A percentile compares a stretch with the other conserved stretches of the same genome.
These are phyloP conservation scores for Rhodomyrtus tomentosa DNA, from an alignment of 345 rosid genomes.

Conservation along the genomic window DNA sequence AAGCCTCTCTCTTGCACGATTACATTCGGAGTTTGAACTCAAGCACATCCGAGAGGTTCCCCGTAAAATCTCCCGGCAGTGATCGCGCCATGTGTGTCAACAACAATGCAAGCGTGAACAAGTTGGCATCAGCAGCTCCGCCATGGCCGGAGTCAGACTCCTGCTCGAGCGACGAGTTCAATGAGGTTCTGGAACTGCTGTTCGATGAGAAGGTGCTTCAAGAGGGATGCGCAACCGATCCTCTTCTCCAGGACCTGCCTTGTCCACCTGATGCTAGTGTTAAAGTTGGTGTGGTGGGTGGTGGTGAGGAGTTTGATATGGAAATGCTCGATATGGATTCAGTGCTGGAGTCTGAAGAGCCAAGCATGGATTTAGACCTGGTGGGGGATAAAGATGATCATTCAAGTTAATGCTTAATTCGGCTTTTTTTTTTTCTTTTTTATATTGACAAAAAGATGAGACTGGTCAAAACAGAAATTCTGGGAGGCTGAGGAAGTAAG, in stretches of 20 bases:
- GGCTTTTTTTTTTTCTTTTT: not conserved
- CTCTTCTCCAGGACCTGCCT: slow-evolving; percentile 55
- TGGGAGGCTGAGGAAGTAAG: not conserved
- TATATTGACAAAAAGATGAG: not conserved
- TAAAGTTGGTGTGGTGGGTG: slow-evolving; percentile 5
- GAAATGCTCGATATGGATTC: slow-evolving; percentile 4
- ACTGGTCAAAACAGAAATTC: not conserved
- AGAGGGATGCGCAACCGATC: slow-evolving; percentile 54
- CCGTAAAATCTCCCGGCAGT: slow-evolving; percentile 7
- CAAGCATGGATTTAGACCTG: slow-evolving; percentile 40
- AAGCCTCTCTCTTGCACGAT: slow-evolving; percentile 68
- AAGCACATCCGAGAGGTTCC: not conserved
- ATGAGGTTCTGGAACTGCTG: slow-evolving; percentile 32
- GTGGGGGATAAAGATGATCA: slow-evolving; percentile 36
- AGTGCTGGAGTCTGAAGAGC: slow-evolving; percentile 11
- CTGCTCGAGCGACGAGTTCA: slow-evolving; percentile 15
- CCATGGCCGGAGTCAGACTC: not conserved
- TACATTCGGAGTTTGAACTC: slow-evolving; percentile 82
- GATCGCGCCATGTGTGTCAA: not conserved
- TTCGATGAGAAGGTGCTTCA: slow-evolving; percentile 53
- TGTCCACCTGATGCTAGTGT: slow-evolving; percentile 4
- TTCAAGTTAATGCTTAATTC: slow-evolving; percentile 11
- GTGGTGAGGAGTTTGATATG: slow-evolving; percentile 16
- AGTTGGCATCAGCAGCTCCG: not conserved
- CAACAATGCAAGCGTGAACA: not conserved